These are phyloP conservation scores for Talaromyces sp. DNA, from an alignment of 2,329 filamentous ascomycete species.

Conservation along the genomic window DNA sequence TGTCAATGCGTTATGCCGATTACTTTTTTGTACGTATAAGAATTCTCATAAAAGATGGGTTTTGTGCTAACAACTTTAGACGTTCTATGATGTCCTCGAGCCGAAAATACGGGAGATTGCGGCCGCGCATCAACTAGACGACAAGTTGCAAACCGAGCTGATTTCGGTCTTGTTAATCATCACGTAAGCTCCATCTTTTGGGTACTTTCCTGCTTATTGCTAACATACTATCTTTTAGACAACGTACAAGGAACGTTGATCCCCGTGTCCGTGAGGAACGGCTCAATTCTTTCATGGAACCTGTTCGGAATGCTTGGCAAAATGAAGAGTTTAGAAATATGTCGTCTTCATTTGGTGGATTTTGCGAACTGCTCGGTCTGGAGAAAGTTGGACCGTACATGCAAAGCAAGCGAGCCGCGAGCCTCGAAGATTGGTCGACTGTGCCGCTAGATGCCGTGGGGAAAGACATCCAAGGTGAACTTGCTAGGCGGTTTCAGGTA, in stretches of 20 bases:
- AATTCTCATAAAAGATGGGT: background rate
- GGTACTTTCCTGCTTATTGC: background rate
- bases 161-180: slow-evolving; percentile 92
- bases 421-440: slow-evolving; percentile 76
- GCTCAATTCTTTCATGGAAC: slow-evolving; percentile 73
- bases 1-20: slow-evolving; percentile 88
- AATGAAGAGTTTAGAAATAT: slow-evolving; percentile 63
- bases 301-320: slow-evolving; percentile 77
- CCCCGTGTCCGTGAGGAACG: slow-evolving; percentile 65
- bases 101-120: slow-evolving; percentile 73
- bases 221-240: slow-evolving; percentile 47
- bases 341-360: slow-evolving; percentile 70
- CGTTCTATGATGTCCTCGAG: slow-evolving; percentile 84
- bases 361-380: slow-evolving; percentile 75
- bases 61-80: slow-evolving; percentile 41
- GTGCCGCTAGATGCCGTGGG: slow-evolving; percentile 75
- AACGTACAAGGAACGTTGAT: slow-evolving; percentile 75
- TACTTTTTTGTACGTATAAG: slow-evolving; percentile 64
- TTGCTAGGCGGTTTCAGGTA: slow-evolving; percentile 50
- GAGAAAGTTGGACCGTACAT: slow-evolving; percentile 79
- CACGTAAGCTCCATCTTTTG: slow-evolving; percentile 52
- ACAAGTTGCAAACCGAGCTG: slow-evolving; percentile 79
- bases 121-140: slow-evolving; percentile 68
- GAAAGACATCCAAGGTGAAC: slow-evolving; percentile 69
- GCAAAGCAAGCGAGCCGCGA: slow-evolving; percentile 65